phyloP scores from a whole-genome alignment of 306 rosid genomes.

The Pyrus bretschneideri region DNA sequence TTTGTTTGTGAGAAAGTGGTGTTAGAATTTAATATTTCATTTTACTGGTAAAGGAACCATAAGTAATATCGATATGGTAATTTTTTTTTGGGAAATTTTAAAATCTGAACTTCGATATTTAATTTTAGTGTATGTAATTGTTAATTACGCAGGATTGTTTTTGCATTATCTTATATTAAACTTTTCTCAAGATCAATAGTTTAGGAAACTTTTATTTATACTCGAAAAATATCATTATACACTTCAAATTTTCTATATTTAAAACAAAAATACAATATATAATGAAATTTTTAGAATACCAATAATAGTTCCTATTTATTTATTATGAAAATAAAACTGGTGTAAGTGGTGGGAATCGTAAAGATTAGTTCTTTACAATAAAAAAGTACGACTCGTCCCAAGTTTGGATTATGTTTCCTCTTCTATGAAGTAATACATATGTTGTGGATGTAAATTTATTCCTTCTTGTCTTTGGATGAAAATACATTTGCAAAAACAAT shows the following conservation, averaged over 20 bases:
- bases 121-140: neutral
- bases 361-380: neutral
- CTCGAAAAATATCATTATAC: too few species aligned
- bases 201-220: too few species aligned
- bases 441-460: too few species aligned
- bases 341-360: neutral
- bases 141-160: neutral
- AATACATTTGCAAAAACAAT: too few species aligned
- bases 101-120: neutral
- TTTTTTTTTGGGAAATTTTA: too few species aligned
- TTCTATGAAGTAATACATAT: neutral
- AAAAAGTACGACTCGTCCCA: neutral
- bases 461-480: too few species aligned
- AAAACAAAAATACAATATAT: fast-evolving
- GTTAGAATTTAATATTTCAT: too few species aligned
- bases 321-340: neutral
- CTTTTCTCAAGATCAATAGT: neutral
- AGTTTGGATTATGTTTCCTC: neutral
- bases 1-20: neutral
- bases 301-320: too few species aligned
- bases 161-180: neutral
- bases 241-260: too few species aligned
- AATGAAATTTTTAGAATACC: too few species aligned
- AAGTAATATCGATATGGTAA: neutral
- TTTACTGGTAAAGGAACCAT: neutral